Evolutionary conservation across 352 stramenopile genomes (phyloP).

Genomic region (Pythium brachiatum): DNA sequence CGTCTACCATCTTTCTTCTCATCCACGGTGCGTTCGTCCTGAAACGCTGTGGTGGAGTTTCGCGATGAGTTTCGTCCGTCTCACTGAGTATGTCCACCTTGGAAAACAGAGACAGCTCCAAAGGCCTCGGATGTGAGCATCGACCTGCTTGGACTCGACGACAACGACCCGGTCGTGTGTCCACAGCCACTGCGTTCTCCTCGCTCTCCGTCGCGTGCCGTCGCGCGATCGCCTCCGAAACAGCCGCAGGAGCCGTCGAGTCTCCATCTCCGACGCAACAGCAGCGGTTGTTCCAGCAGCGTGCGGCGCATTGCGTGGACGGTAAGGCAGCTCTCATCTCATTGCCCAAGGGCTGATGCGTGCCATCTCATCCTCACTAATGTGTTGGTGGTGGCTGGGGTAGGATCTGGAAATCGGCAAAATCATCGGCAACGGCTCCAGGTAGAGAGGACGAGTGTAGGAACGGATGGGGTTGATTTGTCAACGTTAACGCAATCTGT

Average conservation of each 20-base stretch:
- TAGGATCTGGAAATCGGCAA: slow-evolving; percentile 42
- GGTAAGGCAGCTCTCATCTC: slow-evolving; percentile 5
- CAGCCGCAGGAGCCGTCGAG: not conserved
- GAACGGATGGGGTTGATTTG: not conserved
- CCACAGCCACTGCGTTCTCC: not conserved
- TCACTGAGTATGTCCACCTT: too few relatives aligned
- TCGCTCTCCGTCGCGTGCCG: not conserved
- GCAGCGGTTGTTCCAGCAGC: not conserved
- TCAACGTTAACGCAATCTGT: too few relatives aligned
- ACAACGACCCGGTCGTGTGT: not conserved
- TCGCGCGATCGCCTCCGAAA: not conserved
- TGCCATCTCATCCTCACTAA: not conserved
- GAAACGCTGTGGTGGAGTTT: too few relatives aligned
- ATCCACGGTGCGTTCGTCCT: slow-evolving; percentile 7
- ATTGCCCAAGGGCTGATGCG: not conserved
- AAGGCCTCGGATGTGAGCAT: not conserved
- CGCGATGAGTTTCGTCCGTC: too few relatives aligned
- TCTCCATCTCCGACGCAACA: not conserved
- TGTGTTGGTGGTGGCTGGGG: not conserved
- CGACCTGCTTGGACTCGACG: slow-evolving; percentile 21
- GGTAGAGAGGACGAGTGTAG: slow-evolving; percentile 25
- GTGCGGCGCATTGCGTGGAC: slow-evolving; percentile 9
- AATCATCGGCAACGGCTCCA: slow-evolving; percentile 66
- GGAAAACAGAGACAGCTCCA: not conserved
- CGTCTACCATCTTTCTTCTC: slow-evolving; percentile 21